A percentile compares a stretch with the other conserved stretches of the same genome.
These are phyloP conservation scores for Circinella minor DNA, from an alignment of 371 early-diverging fungal genomes.

Conservation along the genomic window DNA sequence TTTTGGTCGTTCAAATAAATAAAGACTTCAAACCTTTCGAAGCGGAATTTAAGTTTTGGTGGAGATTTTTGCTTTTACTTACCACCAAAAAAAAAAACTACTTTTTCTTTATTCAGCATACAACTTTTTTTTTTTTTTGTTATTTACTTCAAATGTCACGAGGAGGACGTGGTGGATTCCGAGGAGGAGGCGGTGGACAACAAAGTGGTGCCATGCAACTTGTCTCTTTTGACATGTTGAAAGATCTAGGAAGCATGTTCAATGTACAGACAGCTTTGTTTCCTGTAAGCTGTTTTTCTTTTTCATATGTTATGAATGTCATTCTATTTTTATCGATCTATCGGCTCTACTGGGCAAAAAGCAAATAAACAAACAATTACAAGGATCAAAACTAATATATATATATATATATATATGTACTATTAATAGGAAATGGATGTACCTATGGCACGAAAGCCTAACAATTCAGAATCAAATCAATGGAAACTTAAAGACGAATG, in stretches of 20 bases:
- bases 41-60: too few relatives aligned
- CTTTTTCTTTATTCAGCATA: too few relatives aligned
- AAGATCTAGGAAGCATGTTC: slow-evolving; percentile 49
- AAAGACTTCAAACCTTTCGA: too few relatives aligned
- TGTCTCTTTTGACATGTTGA: slow-evolving; percentile 48
- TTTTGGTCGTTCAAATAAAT: too few relatives aligned
- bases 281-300: slow-evolving; percentile 38
- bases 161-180: slow-evolving; percentile 38
- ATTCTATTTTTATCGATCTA: not conserved
- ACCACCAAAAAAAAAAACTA: too few relatives aligned
- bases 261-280: slow-evolving; percentile 49
- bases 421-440: slow-evolving; percentile 45
- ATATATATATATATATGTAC: not conserved
- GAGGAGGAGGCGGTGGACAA: slow-evolving; percentile 46
- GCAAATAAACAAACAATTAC: not conserved
- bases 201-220: slow-evolving; percentile 49
- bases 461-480: slow-evolving; percentile 35
- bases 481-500: slow-evolving; percentile 39
- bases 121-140: not conserved
- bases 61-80: too few relatives aligned
- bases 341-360: not conserved
- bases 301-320: not conserved
- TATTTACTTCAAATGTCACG: slow-evolving; percentile 9
- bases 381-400: not conserved
- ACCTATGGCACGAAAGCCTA: slow-evolving; percentile 51